A percentile compares a stretch with the other conserved stretches of the same genome.
These are phyloP conservation scores for Colletotrichum costaricense DNA, from an alignment of 2,329 filamentous ascomycete genomes.

Conservation along the genomic window DNA sequence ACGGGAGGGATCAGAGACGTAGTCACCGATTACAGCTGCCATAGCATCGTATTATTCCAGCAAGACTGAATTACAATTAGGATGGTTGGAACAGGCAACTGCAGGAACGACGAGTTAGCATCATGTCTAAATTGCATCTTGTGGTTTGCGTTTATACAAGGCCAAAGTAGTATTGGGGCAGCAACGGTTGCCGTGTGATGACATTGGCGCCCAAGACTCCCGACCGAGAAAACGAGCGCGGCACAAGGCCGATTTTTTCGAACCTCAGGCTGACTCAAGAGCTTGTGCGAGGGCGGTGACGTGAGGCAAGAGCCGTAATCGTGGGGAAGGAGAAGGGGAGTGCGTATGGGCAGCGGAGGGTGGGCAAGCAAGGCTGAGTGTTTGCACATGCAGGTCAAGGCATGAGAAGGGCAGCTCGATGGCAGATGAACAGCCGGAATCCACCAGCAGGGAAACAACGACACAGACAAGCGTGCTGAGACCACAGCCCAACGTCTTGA, in stretches of 20 bases:
- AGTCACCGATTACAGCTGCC: slow-evolving; percentile 77
- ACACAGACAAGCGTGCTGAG: background rate
- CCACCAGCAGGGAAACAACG: no score
- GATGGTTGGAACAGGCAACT: slow-evolving; percentile 27
- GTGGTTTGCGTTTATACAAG: background rate
- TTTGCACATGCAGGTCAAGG: background rate
- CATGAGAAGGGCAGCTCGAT: background rate
- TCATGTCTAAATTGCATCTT: background rate
- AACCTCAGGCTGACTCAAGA: background rate
- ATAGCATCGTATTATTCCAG: slow-evolving; percentile 58
- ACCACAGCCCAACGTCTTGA: background rate
- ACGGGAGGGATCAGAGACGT: slow-evolving; percentile 77
- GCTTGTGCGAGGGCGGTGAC: background rate
- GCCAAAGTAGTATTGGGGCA: background rate
- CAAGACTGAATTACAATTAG: slow-evolving; percentile 36
- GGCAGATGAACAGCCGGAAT: background rate
- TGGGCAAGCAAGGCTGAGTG: background rate
- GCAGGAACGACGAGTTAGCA: slow-evolving; percentile 1
- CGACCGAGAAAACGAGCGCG: background rate
- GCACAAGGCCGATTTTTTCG: background rate
- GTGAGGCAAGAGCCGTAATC: background rate
- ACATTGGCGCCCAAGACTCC: background rate
- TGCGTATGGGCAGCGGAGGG: background rate
- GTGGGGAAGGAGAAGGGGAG: background rate
- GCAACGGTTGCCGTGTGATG: background rate